Base-by-base conservation (phyloP, 2,329 filamentous ascomycete species). In the Alternaria angustiovoidea region DNA sequence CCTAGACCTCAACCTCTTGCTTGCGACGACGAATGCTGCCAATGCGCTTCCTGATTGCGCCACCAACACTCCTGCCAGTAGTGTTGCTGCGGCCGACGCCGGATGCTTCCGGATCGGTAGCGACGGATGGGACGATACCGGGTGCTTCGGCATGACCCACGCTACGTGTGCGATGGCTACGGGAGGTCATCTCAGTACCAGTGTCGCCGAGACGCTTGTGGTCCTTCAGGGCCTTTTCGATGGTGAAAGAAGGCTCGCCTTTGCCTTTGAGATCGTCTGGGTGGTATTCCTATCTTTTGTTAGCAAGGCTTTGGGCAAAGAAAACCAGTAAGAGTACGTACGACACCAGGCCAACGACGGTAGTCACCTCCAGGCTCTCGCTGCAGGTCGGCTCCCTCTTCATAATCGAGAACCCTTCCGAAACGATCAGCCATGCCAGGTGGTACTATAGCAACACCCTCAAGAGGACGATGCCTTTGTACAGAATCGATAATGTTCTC, bases 371-470 rank as follows among this genome's bases (percentile, higher is more conserved):
- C 91, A 62, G 90, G 87, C 70, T 94, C 92, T 51, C 89, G 85
- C 90, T 94, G 93, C 75, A 97, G 83, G 72, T 97, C 93, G 2
- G 89, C 85, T n/a, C 93, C 93, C 72, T 97, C 93, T 70, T 92
- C 83, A 71, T 97, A 97, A 28, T 89, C 67, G 83, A 96, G 92
- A 11, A 85, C 81, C 54, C 88, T 85, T 3, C 94, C 94, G 56
- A 87, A 84, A 18, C 85, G 79, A 74, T 96, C 93, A 1, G 80
- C 79, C 68, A 85, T 80, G 22, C 94, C 93, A 0, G 91, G 88
- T 1, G 94, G 91, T n/a, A 95, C 86, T 18, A 82, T 82, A 1
- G 93, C 91, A 0, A 89, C 90, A 3, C 93, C 94, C 72, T 96
- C 91, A 0, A 97, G 82, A 0, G 94, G 94, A 14, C 91, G 87